Percentiles rank a stretch among this genome's conserved stretches.
Conservation (phyloP, 352 stramenopile species). For the Globisporangium cylindrosporum region DNA sequence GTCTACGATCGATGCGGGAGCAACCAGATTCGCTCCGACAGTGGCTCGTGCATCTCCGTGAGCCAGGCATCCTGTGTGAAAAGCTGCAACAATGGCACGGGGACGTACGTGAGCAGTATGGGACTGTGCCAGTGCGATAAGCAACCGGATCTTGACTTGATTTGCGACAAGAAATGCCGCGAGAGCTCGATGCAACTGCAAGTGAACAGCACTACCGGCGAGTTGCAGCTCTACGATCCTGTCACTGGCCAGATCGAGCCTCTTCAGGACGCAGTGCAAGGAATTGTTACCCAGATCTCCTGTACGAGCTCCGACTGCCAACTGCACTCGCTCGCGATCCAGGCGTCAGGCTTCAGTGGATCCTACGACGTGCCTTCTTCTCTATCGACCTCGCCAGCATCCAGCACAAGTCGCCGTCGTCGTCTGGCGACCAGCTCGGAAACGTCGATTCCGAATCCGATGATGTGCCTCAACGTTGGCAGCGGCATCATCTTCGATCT, state of each 20-base stretch:
- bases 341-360: constrained; percentile 51
- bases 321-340: constrained; percentile 51
- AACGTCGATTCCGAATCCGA: constrained; percentile 69
- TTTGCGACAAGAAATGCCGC: constrained; percentile 82
- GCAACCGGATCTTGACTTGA: constrained; percentile 60
- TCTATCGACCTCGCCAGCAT: constrained; percentile 16
- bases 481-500: constrained; percentile 90
- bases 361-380: constrained; percentile 53
- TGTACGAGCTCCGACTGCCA: constrained; percentile 37
- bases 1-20: constrained; percentile 85
- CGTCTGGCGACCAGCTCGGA: constrained; percentile 16
- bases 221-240: constrained; percentile 68
- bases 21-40: constrained; percentile 70
- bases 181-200: constrained; percentile 45
- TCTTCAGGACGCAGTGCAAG: constrained; percentile 16
- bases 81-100: constrained; percentile 66
- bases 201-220: constrained; percentile 50
- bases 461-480: constrained; percentile 82
- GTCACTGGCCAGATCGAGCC: constrained; percentile 25
- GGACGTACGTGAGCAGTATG: constrained; percentile 69
- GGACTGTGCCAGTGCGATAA: constrained; percentile 88
- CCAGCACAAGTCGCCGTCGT: not conserved
- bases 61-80: constrained; percentile 42
- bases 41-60: constrained; percentile 59
- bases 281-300: constrained; percentile 58